phyloP scores from a whole-genome alignment of 768 basidiomycete species.

The Kwoniella europaea region DNA sequence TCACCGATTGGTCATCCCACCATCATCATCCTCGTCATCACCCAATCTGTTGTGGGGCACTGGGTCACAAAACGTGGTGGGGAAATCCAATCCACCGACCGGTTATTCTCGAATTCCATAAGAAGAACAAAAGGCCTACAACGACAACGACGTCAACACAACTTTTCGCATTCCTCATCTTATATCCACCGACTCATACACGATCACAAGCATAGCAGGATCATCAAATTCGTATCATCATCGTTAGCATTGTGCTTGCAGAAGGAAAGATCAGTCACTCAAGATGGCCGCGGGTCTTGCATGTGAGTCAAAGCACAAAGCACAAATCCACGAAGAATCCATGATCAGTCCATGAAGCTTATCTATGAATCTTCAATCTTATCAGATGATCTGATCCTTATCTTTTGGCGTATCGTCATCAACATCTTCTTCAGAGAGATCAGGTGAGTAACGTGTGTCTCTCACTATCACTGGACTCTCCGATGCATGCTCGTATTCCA shows the following conservation, averaged over 20 bases:
- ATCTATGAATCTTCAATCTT: not conserved
- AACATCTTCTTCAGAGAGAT: conserved; percentile 97
- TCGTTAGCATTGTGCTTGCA: not conserved
- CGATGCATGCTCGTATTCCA: not conserved
- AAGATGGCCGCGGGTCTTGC: conserved; percentile 47
- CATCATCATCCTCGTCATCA: not conserved
- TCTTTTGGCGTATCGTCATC: conserved; percentile 82
- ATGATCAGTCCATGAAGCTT: conserved; percentile 15
- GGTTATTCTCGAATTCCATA: not conserved
- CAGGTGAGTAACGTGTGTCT: conserved; percentile 48
- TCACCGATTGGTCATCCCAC: not conserved
- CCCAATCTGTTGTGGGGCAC: not conserved
- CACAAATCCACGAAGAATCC: conserved; percentile 18
- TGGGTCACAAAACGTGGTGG: not conserved
- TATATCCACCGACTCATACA: too few species aligned
- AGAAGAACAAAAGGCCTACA: too few species aligned
- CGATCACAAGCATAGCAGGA: not conserved
- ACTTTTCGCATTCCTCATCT: too few species aligned
- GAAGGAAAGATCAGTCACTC: not conserved
- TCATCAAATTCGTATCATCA: too few species aligned
- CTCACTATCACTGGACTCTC: not conserved
- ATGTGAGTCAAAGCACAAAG: conserved; percentile 30
- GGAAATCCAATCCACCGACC: not conserved
- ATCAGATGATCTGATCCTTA: conserved; percentile 73
- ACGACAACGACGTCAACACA: too few species aligned